Conservation (phyloP, 2,329 filamentous ascomycete species). For the Epichloe coenophiala region DNA sequence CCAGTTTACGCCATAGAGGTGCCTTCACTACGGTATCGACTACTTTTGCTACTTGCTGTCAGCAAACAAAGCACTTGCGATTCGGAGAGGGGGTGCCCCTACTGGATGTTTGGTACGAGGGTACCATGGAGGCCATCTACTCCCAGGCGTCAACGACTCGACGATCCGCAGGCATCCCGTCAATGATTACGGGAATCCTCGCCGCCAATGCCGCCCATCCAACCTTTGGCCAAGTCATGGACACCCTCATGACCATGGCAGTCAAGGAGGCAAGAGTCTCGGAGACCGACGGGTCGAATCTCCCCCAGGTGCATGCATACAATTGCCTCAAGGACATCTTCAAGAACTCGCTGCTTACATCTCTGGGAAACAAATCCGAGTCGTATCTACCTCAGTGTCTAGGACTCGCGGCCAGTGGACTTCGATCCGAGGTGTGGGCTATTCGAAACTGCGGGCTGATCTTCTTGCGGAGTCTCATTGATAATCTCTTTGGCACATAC, state of each 20-base stretch:
- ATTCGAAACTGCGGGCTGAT: slow-evolving; percentile 89
- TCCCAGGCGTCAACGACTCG: slow-evolving; percentile 72
- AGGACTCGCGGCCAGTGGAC: slow-evolving; percentile 63
- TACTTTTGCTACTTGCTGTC: slow-evolving; percentile 72
- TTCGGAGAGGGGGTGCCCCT: slow-evolving; percentile 26
- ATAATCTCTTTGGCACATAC: slow-evolving; percentile 61
- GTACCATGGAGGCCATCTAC: slow-evolving; percentile 56
- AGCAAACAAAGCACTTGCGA: slow-evolving; percentile 39
- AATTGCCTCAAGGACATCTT: slow-evolving; percentile 92
- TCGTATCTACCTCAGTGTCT: slow-evolving; percentile 60
- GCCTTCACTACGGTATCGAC: slow-evolving; percentile 88
- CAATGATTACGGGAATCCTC: slow-evolving; percentile 71
- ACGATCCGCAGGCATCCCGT: slow-evolving; percentile 82
- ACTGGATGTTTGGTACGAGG: slow-evolving; percentile 59
- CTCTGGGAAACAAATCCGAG: slow-evolving; percentile 60
- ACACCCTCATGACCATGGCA: slow-evolving; percentile 47
- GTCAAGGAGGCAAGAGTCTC: slow-evolving; percentile 36
- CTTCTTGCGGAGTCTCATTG: slow-evolving; percentile 74
- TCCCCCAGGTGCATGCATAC: slow-evolving; percentile 87
- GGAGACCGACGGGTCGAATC: slow-evolving; percentile 47
- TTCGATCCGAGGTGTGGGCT: slow-evolving; percentile 79
- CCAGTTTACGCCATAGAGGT: slow-evolving; percentile 73
- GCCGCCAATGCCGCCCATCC: slow-evolving; percentile 46
- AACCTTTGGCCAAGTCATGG: slow-evolving; percentile 52
- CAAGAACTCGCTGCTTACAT: slow-evolving; percentile 63